These are phyloP conservation scores for Thalassiosira livingstoniorum DNA, from an alignment of 352 stramenopile genomes.

Conservation along the genomic window DNA sequence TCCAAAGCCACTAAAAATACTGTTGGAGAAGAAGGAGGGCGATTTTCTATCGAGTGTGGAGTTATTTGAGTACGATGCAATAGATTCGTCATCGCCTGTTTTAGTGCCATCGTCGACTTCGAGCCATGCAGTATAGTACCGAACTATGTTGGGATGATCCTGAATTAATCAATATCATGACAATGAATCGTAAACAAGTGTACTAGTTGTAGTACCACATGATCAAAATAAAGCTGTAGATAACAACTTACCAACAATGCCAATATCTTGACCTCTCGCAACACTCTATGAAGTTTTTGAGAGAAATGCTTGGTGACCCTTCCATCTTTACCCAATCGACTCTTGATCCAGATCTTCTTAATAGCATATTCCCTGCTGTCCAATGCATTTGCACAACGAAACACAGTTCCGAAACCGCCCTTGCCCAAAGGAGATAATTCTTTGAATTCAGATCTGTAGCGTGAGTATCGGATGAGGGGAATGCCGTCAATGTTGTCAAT, in stretches of 20 bases:
- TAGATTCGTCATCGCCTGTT: conserved; percentile 55
- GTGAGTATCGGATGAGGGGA: conserved; percentile 83
- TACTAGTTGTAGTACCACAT: no score
- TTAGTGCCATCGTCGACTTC: conserved; percentile 74
- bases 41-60: conserved; percentile 55
- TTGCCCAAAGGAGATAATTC: conserved; percentile 80
- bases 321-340: conserved; percentile 58
- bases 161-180: no score
- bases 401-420: conserved; percentile 88
- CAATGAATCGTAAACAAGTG: no score
- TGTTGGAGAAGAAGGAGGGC: conserved; percentile 43
- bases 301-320: conserved; percentile 80
- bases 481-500: conserved; percentile 78
- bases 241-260: no score
- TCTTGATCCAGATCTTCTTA: conserved; percentile 88
- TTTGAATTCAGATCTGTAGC: conserved; percentile 84
- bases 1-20: conserved; percentile 57
- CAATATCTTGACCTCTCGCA: conserved; percentile 86
- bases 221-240: no score
- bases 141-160: conserved; percentile 87
- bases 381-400: conserved; percentile 83
- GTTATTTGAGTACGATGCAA: conserved; percentile 32
- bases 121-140: conserved; percentile 88
- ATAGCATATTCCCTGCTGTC: conserved; percentile 89
- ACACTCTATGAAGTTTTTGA: conserved; percentile 77